phyloP scores from a whole-genome alignment of 2,329 filamentous ascomycete genomes.

The Paecilomyces niveus region DNA sequence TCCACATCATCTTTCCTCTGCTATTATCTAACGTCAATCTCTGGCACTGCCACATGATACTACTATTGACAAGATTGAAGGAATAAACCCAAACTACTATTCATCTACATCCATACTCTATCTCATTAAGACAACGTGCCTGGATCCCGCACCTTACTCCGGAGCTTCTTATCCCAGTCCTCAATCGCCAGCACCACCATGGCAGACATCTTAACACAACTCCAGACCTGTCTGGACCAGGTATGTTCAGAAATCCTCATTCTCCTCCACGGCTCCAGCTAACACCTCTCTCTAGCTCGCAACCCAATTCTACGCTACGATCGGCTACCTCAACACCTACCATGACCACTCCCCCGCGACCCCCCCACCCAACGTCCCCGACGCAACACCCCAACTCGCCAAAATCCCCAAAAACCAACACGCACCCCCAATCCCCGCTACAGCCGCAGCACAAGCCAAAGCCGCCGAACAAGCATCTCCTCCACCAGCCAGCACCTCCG shows the following conservation, averaged over 20 bases:
- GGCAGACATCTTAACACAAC: constrained; percentile 44
- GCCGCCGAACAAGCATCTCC: constrained; percentile 11
- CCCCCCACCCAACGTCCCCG: constrained; percentile 21
- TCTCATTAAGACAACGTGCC: not conserved
- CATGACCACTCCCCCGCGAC: constrained; percentile 37
- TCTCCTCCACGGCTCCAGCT: not conserved
- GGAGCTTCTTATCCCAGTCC: constrained; percentile 1
- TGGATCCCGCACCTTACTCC: not conserved
- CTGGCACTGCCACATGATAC: too few species aligned
- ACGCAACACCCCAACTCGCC: constrained; percentile 30
- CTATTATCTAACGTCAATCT: not conserved
- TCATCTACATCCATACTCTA: not conserved
- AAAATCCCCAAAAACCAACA: constrained; percentile 36
- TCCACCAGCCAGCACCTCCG: constrained; percentile 12
- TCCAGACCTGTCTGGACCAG: constrained; percentile 46
- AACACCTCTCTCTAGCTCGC: constrained; percentile 29
- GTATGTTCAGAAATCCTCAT: constrained; percentile 20
- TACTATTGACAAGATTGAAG: too few species aligned
- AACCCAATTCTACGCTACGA: constrained; percentile 46
- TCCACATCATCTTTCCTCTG: not conserved
- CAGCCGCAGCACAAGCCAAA: constrained; percentile 10
- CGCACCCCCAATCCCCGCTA: constrained; percentile 25
- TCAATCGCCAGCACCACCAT: constrained; percentile 15
- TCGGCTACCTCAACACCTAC: constrained; percentile 42
- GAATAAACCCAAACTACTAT: too few species aligned